Evolutionary conservation across 2,329 filamentous ascomycete genomes (phyloP).

Genomic region (Pyricularia pennisetigena): DNA sequence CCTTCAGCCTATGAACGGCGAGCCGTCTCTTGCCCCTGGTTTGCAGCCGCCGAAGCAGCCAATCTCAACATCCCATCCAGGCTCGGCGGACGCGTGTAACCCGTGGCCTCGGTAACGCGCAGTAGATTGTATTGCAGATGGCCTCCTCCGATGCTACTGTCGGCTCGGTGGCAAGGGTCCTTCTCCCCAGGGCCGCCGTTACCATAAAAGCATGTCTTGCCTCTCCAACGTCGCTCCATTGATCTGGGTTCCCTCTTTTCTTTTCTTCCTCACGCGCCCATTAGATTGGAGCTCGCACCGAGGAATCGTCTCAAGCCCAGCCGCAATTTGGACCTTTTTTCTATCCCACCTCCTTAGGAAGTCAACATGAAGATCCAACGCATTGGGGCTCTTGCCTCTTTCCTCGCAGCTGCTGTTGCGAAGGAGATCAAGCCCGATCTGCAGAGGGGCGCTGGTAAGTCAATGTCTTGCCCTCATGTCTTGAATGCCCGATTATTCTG

Average conservation of each 20-base stretch:
- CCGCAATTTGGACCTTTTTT: not conserved
- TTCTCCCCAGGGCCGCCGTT: not conserved
- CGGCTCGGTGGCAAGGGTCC: not conserved
- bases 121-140: not conserved
- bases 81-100: not conserved
- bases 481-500: not conserved
- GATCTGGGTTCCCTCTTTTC: not conserved
- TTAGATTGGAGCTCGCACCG: slow-evolving; percentile 1
- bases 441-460: slow-evolving; percentile 1
- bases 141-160: not conserved
- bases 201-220: slow-evolving; percentile 1
- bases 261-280: not conserved
- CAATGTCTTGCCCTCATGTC: not conserved
- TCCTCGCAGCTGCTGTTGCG: not conserved
- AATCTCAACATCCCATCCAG: not conserved
- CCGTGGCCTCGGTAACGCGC: not conserved
- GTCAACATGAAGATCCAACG: not conserved
- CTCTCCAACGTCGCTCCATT: not conserved
- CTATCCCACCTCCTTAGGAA: not conserved
- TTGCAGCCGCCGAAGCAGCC: not conserved
- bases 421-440: slow-evolving; percentile 6
- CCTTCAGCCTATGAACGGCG: not conserved
- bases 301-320: not conserved
- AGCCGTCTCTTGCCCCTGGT: not conserved
- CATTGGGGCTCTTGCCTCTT: not conserved